Percentiles rank a stretch among this genome's conserved stretches.
Evolutionary conservation across 306 rosid species (phyloP).

Genomic region (Prunus dulcis): DNA sequence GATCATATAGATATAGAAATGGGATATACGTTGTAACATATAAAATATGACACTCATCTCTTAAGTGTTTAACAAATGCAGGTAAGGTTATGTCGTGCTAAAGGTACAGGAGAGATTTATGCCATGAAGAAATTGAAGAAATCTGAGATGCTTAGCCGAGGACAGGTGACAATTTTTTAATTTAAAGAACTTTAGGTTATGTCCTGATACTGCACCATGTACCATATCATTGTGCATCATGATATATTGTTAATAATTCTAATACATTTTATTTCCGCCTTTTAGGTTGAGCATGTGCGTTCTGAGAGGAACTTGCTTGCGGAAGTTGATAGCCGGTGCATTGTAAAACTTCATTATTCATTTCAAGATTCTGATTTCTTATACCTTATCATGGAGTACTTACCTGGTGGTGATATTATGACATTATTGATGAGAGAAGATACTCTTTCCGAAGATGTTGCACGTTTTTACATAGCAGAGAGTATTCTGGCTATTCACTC

Average conservation of each 20-base stretch:
- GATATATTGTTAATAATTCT: constrained; percentile 12
- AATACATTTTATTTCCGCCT: constrained; percentile 1
- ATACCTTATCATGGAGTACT: constrained; percentile 98
- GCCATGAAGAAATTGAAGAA: constrained; percentile 98
- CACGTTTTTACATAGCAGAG: constrained; percentile 95
- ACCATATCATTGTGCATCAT: neutral
- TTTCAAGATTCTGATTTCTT: constrained; percentile 96
- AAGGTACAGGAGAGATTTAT: constrained; percentile 74
- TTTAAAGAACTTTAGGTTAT: neutral
- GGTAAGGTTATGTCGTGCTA: constrained; percentile 92
- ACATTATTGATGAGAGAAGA: constrained; percentile 98
- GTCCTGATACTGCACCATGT: neutral
- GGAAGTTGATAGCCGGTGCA: constrained; percentile 99
- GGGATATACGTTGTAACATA: neutral
- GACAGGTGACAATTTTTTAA: constrained; percentile 59
- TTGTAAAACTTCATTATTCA: constrained; percentile 90
- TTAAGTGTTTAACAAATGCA: constrained; percentile 26
- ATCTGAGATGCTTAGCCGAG: constrained; percentile 99
- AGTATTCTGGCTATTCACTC: constrained; percentile 94
- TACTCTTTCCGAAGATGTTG: constrained; percentile 86
- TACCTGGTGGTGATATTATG: constrained; percentile 99
- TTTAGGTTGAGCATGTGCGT: constrained; percentile 96
- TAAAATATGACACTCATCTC: neutral
- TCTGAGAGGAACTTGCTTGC: constrained; percentile 99
- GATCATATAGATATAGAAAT: neutral